Evolutionary conservation across 2,329 filamentous ascomycete genomes (phyloP).

Genomic region (Verticillium longisporum): DNA sequence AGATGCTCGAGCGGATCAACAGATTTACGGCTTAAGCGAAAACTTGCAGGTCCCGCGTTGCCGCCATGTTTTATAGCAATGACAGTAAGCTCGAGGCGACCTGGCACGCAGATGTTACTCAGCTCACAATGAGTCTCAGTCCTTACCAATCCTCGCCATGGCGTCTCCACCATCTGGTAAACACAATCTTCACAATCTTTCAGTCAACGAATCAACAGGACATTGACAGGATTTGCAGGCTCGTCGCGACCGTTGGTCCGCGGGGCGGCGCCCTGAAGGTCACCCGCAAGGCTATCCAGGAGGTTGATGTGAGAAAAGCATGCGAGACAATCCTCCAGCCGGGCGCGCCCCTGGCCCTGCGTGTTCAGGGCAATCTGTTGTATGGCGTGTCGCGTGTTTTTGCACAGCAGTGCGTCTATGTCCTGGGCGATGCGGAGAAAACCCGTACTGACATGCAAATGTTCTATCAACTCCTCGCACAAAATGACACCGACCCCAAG

Average conservation of each 20-base stretch:
- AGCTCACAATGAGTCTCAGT: conserved; percentile 41
- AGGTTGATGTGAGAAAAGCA: conserved; percentile 80
- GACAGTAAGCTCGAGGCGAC: conserved; percentile 59
- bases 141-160: conserved; percentile 79
- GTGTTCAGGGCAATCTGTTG: conserved; percentile 82
- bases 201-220: not conserved
- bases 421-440: conserved; percentile 72
- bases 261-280: conserved; percentile 61
- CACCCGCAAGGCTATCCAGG: conserved; percentile 77
- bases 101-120: not conserved
- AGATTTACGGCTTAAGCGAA: not conserved
- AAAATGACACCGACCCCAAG: conserved; percentile 59
- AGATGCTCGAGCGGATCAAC: too few species aligned
- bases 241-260: conserved; percentile 80
- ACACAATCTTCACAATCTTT: conserved; percentile 15
- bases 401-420: conserved; percentile 78
- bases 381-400: conserved; percentile 83
- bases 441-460: conserved; percentile 67
- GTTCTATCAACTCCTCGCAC: conserved; percentile 52
- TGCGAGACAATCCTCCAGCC: conserved; percentile 80
- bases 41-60: not conserved
- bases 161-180: conserved; percentile 91
- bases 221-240: conserved; percentile 45
- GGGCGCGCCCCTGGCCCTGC: conserved; percentile 79
- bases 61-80: conserved; percentile 87